Evolutionary conservation across 2,329 filamentous ascomycete genomes (phyloP), one percentile per base, ranked within the genome.

Genomic region (Colletotrichum tamarilloi): DNA sequence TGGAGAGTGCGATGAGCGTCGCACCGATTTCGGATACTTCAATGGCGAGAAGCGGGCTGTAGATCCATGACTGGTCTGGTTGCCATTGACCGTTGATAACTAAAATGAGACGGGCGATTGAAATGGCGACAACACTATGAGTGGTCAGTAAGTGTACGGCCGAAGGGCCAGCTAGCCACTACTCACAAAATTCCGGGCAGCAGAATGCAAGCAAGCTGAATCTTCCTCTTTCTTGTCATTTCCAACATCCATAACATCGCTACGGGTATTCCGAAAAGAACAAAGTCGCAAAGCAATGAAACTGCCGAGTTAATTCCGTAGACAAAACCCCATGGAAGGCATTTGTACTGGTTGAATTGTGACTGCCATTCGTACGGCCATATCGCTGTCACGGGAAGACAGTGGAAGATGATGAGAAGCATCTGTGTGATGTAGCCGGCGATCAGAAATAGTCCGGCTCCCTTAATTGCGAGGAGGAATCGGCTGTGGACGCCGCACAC

Each of bases 281-380:
- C 72, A 62, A 89, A 74, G 66, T 89, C 87, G 77, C 86, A 88
- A 1, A 87, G 72, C 11, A 89, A 78, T 0, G 86, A 88, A 3
- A 89, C 78, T 0, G 80, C 81, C 12, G 86, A 88, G 76, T 88
- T 89, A 24, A 87, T 84, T 11, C 84, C 84, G 74, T 89, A 89
- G 1, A 89, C 86, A 3, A 87, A 69, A 0, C 87, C 87, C 87
- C 87, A 89, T 19, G 83, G 79, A 49, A 89, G 72, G 74, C 87
- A 89, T 0, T 76, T 81, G 74, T 86, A 89, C 3, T 81, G 73
- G 1, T 78, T 78, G 11, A 76, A 79, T 11, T 81, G 81, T 0
- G 79, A 76, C 75, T 89, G 85, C 81, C 84, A 89, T 1, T 78
- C 81, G 66, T 89, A 89, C 0, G 87, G 87, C 87, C 87, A 89